Evolutionary conservation across 2,329 filamentous ascomycete species (phyloP), one percentile per base, ranked within the genome.

Genomic region (Fusarium mangiferae): DNA sequence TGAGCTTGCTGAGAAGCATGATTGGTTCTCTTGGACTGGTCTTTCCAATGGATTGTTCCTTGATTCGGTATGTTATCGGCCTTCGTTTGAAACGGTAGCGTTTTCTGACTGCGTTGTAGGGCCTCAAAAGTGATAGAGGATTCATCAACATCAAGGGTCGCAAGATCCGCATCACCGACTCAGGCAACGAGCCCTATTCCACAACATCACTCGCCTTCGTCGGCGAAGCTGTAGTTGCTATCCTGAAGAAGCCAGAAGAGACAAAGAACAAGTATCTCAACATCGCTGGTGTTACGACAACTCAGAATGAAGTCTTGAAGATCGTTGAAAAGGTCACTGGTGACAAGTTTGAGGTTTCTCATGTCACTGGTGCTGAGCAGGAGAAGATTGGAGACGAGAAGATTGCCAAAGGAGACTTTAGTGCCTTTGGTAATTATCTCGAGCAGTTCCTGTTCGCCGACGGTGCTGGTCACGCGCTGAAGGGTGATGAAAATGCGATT

Each of bases 1-100:
- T 26, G 48, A 68, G 11, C 66, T 68, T 30, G 57, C 64, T 2
- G 5, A 28, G 26, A 61, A 68, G 33, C 28, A 68, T 24, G 38
- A 68, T 18, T 68, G 66, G 64, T 68, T 68, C 30, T 63, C 42
- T 0, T 68, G 66, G 66, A 68, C 66, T 12, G 66, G 66, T 0
- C 38, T 68, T 0, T 68, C 66, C 0, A 55, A 30, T 1, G 64
- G 66, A 2, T 3, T 68, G 3, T 68, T 68, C 42, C 66, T 68
- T 6, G 66, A 68, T 8, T 39, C 66, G 3, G 66, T 63, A 68
- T 6, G 56, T 6, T 4, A 1, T 2, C 1, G 7, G 20, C 13
- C 1, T 7, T 35, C 1, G 0, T 5, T 3, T 51, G 17, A 6
- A 14, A 4, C 12, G 0, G 17, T 2, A 35, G 6, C 3, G 1